These are phyloP conservation scores for Oryza nivara DNA, from an alignment of 176 grass and related monocot species.

Conservation along the genomic window DNA sequence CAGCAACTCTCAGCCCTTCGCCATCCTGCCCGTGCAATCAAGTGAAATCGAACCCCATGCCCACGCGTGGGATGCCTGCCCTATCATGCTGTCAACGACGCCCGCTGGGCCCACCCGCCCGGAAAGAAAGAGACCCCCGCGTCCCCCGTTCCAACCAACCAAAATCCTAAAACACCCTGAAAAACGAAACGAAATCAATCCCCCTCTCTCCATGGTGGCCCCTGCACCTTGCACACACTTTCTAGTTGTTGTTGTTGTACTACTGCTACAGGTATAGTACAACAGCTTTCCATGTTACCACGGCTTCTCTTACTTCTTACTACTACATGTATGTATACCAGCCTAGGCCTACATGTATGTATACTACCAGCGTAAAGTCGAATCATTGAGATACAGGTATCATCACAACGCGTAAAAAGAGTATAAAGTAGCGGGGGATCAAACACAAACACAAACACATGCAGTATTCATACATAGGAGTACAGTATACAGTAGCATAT, in stretches of 20 bases:
- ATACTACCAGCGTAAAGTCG: neutral
- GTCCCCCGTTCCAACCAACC: neutral
- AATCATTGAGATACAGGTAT: slow-evolving; percentile 15
- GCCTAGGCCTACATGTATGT: neutral
- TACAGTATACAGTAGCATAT: neutral
- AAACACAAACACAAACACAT: neutral
- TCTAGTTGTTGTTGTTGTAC: neutral
- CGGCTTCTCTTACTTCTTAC: too few species aligned
- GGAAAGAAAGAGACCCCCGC: too few species aligned
- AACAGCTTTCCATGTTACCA: neutral
- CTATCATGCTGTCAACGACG: neutral
- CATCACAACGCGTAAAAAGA: slow-evolving; percentile 30
- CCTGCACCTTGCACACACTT: too few species aligned
- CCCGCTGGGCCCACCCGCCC: neutral
- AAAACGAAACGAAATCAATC: neutral
- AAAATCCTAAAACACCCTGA: neutral
- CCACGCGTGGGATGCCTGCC: neutral
- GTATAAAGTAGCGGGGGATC: slow-evolving; percentile 11
- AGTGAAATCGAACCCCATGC: neutral
- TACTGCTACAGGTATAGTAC: neutral
- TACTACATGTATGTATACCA: neutral
- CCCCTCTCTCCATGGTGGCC: too few species aligned
- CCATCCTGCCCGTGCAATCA: neutral
- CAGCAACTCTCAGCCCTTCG: neutral
- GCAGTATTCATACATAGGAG: neutral